Evolutionary conservation across 2,329 filamentous ascomycete species (phyloP).

Genomic region (Fusarium nurragi): DNA sequence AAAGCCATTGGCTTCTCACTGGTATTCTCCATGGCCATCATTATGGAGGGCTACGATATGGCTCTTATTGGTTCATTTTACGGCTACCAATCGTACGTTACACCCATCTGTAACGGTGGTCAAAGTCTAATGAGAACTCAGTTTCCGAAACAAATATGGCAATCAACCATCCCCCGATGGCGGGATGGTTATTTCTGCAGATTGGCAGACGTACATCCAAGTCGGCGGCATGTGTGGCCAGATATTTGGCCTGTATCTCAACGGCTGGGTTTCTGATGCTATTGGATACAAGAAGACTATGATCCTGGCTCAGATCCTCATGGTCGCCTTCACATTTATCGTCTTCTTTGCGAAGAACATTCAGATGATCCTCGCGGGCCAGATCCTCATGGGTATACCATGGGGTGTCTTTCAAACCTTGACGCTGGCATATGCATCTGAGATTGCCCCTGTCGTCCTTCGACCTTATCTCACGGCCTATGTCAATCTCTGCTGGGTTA

Average conservation of each 20-base stretch:
- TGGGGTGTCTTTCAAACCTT: conserved; percentile 64
- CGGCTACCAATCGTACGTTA: conserved; percentile 48
- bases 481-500: conserved; percentile 60
- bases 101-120: no score
- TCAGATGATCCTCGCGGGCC: conserved; percentile 62
- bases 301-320: conserved; percentile 59
- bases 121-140: neutral
- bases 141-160: conserved; percentile 61
- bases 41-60: conserved; percentile 55
- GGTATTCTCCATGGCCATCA: conserved; percentile 53
- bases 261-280: conserved; percentile 68
- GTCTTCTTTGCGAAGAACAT: conserved; percentile 68
- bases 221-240: conserved; percentile 62
- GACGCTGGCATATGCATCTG: conserved; percentile 69
- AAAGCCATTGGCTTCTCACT: conserved; percentile 56
- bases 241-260: conserved; percentile 69
- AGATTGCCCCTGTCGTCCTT: conserved; percentile 70
- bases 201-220: conserved; percentile 49
- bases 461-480: conserved; percentile 60
- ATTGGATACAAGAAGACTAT: conserved; percentile 70
- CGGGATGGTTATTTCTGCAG: conserved; percentile 34
- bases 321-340: conserved; percentile 65
- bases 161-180: conserved; percentile 32
- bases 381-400: conserved; percentile 66
- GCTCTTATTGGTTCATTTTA: conserved; percentile 55